phyloP scores from a whole-genome alignment of 306 rosid genomes.

The Oxytropis ochrocephala region DNA sequence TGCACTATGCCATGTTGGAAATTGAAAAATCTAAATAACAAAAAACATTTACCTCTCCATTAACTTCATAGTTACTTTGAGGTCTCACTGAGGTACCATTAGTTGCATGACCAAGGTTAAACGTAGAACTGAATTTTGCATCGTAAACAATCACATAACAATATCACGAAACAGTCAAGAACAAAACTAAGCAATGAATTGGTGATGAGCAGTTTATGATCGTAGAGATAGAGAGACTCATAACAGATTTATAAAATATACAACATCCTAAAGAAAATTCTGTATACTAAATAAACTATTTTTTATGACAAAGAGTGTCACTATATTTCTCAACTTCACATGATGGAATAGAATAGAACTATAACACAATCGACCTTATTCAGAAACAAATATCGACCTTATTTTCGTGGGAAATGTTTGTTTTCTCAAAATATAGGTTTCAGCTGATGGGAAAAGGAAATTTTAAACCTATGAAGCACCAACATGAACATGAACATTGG shows the following conservation, averaged over 20 bases:
- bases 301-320: not conserved
- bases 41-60: slow-evolving; percentile 68
- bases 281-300: not conserved
- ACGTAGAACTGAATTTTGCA: slow-evolving; percentile 48
- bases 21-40: slow-evolving; percentile 15
- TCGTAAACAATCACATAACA: slow-evolving; percentile 18
- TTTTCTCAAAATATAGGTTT: slow-evolving; percentile 1
- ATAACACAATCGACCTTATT: not conserved
- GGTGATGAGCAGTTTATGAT: slow-evolving; percentile 8
- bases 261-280: not conserved
- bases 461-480: not conserved
- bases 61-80: slow-evolving; percentile 58
- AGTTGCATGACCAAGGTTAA: slow-evolving; percentile 49
- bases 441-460: not conserved
- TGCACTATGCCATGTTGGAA: not conserved
- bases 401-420: slow-evolving; percentile 8
- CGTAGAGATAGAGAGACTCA: not conserved
- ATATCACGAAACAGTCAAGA: not conserved
- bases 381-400: not conserved
- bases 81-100: slow-evolving; percentile 28
- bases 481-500: too few relatives aligned
- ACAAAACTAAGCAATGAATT: slow-evolving; percentile 6
- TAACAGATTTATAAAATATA: not conserved
- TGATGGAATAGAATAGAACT: not conserved
- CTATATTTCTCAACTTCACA: slow-evolving; percentile 1